These are phyloP conservation scores for Dryas alaskensis DNA, from an alignment of 306 rosid species.

Conservation along the genomic window DNA sequence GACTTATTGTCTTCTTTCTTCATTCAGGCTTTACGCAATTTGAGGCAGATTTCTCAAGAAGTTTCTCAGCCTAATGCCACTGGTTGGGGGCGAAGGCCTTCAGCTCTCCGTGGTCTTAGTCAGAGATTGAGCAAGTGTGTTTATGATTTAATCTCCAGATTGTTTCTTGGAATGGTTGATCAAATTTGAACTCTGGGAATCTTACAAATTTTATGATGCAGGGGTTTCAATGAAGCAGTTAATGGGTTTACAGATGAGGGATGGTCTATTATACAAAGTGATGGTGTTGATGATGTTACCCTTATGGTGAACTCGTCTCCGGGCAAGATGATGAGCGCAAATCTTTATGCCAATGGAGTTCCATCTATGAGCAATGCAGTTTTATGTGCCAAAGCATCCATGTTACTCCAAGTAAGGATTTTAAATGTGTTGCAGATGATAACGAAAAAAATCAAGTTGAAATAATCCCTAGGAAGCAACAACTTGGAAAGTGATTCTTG, in stretches of 20 bases:
- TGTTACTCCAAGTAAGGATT: conserved; percentile 78
- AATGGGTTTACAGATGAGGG: conserved; percentile 93
- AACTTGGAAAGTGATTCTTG: neutral
- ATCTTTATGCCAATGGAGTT: conserved; percentile 67
- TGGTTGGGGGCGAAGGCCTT: conserved; percentile 96
- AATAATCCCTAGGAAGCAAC: neutral
- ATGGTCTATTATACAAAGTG: conserved; percentile 93
- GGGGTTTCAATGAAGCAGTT: conserved; percentile 98
- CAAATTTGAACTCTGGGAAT: neutral
- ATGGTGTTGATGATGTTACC: conserved; percentile 91
- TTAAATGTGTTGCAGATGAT: neutral
- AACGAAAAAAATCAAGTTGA: neutral
- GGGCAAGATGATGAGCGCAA: conserved; percentile 75
- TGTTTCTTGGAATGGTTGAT: conserved; percentile 13
- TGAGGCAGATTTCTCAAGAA: conserved; percentile 97
- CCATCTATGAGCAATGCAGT: conserved; percentile 68
- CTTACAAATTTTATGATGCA: conserved; percentile 27
- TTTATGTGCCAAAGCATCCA: conserved; percentile 94
- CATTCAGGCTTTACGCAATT: conserved; percentile 74
- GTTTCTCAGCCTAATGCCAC: conserved; percentile 84
- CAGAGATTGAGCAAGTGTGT: conserved; percentile 80
- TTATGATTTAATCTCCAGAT: conserved; percentile 14
- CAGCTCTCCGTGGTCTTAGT: conserved; percentile 83
- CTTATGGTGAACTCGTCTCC: conserved; percentile 90
- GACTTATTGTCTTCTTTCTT: conserved; percentile 28